Base-by-base conservation (phyloP, 495 filamentous ascomycete genomes). In the Pseudotulostoma volvatum region DNA sequence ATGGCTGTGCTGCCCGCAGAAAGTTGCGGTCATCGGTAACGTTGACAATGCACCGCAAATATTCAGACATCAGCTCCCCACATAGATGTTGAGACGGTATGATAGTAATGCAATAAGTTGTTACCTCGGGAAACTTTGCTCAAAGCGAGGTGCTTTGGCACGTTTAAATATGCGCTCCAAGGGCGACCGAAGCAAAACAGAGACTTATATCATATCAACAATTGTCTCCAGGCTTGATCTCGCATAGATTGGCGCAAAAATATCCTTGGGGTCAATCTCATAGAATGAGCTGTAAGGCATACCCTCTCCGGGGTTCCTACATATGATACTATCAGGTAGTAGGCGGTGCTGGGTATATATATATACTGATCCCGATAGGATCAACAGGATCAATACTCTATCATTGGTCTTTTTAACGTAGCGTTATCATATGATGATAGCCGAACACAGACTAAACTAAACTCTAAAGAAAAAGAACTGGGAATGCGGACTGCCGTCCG, bases 11-110 rank as follows among this genome's bases (percentile, higher is more conserved):
- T 5, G 34, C 20, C 34, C 34, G 11, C 34, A 37, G 15, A 9
- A 37, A 19, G 9, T 16, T 19, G 9, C 34, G 16, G 17, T 37
- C 34, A 20, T 37, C 34, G 18, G 15, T 37, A 20, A 37, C 34
- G 17, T 37, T 20, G 20, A 20, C 34, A n/a, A 37, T 37, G n/a
- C 11, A 37, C 16, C 17, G 34, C 7, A 37, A 20, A 20, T 37
- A 37, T 11, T 9, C 20, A 9, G 34, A 37, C 9, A 11, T 18
- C 16, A 37, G 34, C 11, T 37, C 13, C 17, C 20, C 34, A 3
- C 13, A n/a, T n/a, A 37, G 17, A 37, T 9, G 16, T n/a, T 16
- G 8, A 16, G 20, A 11, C 34, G 11, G n/a, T 37, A 37, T 28
- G 23, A 28, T 28, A 28, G 11, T 11, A 28, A 11, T 5, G 23